A percentile compares a stretch with the other conserved stretches of the same genome.
phyloP scores from a whole-genome alignment of 2,329 filamentous ascomycete species.

The Hypoxylon sp. region DNA sequence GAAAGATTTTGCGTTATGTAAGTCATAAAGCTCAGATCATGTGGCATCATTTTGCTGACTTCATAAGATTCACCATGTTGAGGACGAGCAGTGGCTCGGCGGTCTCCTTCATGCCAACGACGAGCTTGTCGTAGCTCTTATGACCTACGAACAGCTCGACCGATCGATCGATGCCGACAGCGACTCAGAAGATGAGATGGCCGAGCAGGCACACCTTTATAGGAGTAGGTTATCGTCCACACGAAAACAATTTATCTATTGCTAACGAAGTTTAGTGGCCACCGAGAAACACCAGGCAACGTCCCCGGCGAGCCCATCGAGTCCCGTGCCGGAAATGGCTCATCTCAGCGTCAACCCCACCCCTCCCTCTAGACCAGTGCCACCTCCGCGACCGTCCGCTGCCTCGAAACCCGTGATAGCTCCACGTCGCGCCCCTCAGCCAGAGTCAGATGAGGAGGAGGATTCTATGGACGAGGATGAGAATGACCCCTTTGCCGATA shows the following conservation, averaged over 20 bases:
- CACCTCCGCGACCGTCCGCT: constrained; percentile 61
- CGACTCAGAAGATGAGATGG: constrained; percentile 75
- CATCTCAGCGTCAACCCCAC: constrained; percentile 57
- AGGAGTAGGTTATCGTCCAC: constrained; percentile 60
- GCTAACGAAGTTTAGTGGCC: constrained; percentile 59
- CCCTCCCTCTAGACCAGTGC: constrained; percentile 55
- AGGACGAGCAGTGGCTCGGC: constrained; percentile 91
- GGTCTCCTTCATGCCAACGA: constrained; percentile 94
- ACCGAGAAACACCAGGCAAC: constrained; percentile 62
- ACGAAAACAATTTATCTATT: constrained; percentile 7
- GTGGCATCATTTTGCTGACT: constrained; percentile 37
- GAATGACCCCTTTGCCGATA: constrained; percentile 89
- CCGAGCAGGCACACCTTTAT: constrained; percentile 74
- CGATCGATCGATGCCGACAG: constrained; percentile 82
- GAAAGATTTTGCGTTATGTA: constrained; percentile 87
- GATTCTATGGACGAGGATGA: constrained; percentile 78
- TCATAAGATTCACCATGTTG: constrained; percentile 82
- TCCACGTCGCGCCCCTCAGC: constrained; percentile 57
- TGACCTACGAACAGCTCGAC: constrained; percentile 95
- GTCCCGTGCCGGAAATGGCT: constrained; percentile 57
- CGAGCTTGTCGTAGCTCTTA: constrained; percentile 91
- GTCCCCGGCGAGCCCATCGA: constrained; percentile 56
- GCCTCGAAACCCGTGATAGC: constrained; percentile 64
- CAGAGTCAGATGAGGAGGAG: constrained; percentile 67
- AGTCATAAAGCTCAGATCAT: constrained; percentile 44